A percentile compares a stretch with the other conserved stretches of the same genome.
These are phyloP conservation scores for Alternaria consortialis DNA, from an alignment of 2,329 filamentous ascomycete genomes.

Conservation along the genomic window DNA sequence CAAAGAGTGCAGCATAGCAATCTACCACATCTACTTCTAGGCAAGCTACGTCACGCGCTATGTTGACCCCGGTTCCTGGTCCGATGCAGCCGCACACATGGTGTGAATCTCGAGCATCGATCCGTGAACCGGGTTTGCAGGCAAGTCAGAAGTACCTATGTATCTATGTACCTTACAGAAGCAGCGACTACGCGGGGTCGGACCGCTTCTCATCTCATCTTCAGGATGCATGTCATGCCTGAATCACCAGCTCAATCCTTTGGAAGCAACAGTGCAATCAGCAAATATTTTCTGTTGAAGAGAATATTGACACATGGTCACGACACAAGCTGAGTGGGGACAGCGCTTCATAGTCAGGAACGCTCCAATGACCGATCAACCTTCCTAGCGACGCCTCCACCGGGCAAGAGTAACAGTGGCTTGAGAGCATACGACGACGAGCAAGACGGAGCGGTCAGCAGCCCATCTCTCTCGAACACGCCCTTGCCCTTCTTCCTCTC, in stretches of 20 bases:
- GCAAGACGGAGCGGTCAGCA: conserved; percentile 28
- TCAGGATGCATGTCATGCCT: background rate
- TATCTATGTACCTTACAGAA: conserved; percentile 26
- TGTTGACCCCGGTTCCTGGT: conserved; percentile 11
- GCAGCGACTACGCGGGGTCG: background rate
- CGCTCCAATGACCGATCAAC: conserved; percentile 16
- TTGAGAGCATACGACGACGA: conserved; percentile 31
- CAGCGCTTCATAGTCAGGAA: background rate
- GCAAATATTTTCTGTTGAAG: background rate
- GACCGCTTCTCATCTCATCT: conserved; percentile 1
- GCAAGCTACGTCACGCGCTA: background rate
- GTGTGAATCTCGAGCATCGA: conserved; percentile 13
- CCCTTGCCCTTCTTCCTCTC: conserved; percentile 5
- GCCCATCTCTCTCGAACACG: conserved; percentile 16
- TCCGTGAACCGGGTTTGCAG: conserved; percentile 32
- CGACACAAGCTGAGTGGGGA: background rate
- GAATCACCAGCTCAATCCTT: background rate
- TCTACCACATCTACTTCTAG: conserved; percentile 7
- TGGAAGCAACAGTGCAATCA: background rate
- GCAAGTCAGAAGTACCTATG: conserved; percentile 19
- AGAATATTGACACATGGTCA: background rate
- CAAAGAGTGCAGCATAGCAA: conserved; percentile 4
- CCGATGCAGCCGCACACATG: conserved; percentile 3
- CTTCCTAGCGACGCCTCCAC: conserved; percentile 22
- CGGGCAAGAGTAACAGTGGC: conserved; percentile 40